A percentile compares a stretch with the other conserved stretches of the same genome.
Conservation (phyloP, 164 flowering plant genomes). For the Nymphaea colorata region DNA sequence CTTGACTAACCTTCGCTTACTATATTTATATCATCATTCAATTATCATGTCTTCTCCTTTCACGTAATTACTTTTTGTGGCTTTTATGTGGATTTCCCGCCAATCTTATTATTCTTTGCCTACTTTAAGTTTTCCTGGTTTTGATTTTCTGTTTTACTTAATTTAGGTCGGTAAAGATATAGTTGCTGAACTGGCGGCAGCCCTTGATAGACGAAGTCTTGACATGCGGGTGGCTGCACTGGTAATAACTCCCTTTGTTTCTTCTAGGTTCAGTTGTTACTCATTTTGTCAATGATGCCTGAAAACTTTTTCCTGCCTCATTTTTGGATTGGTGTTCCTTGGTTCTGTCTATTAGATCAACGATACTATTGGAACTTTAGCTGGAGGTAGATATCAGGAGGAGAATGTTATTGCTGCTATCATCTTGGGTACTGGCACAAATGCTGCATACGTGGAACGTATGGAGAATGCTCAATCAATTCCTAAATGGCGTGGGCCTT, state of each 20-base stretch:
- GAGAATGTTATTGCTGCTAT: conserved; percentile 79
- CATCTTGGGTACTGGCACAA: conserved; percentile 94
- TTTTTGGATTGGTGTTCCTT: background rate
- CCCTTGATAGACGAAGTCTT: conserved; percentile 56
- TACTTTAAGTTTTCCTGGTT: no score
- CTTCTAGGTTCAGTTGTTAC: background rate
- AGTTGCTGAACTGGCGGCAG: conserved; percentile 55
- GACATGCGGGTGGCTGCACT: conserved; percentile 75
- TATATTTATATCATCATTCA: no score
- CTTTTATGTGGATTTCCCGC: no score
- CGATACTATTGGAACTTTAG: conserved; percentile 93
- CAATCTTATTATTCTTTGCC: no score
- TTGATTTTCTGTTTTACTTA: background rate
- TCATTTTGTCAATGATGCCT: background rate
- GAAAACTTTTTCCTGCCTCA: no score
- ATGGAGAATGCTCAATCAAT: conserved; percentile 48
- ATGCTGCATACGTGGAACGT: conserved; percentile 97
- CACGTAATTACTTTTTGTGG: no score
- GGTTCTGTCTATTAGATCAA: conserved; percentile 42
- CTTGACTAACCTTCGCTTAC: no score
- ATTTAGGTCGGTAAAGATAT: conserved; percentile 65
- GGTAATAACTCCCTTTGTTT: conserved; percentile 21
- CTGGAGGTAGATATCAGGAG: conserved; percentile 74
- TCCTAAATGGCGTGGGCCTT: conserved; percentile 92
- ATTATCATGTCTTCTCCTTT: no score